Evolutionary conservation across 352 stramenopile species (phyloP), one percentile per base, ranked within the genome.

Genomic region (Elongisporangium undulatum): DNA sequence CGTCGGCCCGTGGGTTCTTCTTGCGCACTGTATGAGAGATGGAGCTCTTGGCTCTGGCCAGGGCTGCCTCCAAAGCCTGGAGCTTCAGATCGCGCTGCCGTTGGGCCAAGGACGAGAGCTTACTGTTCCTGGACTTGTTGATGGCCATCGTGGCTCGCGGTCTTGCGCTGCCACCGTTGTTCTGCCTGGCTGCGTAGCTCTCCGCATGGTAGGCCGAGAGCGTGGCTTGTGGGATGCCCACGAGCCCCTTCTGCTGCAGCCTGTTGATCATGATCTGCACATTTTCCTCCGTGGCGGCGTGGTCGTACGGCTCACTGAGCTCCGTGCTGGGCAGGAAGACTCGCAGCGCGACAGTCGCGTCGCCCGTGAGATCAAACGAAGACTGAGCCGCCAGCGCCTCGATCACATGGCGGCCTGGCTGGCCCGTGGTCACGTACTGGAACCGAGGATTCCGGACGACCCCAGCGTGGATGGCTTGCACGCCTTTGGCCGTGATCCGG

Each of bases 371-470:
- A 23, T 71, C 64, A 19, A 66, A 72, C 26, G 67, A 55, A 16
- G 59, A 29, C 19, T 62, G 57, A 0, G 41, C 64, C 16, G 53
- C 51, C 13, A 72, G 54, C 2, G 52, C 71, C 26, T 64, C 26
- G 5, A 79, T 19, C 4, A 62, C 52, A 2, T 72, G 52, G 15
- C 50, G 53, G 0, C 22, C 50, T 7, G 60, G 23, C 50, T 74
- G 29, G 29, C 29, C 65, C 13, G 53, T 38, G 8, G 67, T 60
- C 4, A 79, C 54, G 10, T 66, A 63, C 12, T 82, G 74, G 2
- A 82, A 49, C 0, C 58, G 62, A 16, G 66, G 56, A 29, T 79
- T 79, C 34, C 66, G 61, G 26, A 74, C 49, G 19, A 80, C 12
- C 17, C 63, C 73, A n/a, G 58, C 41, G 22, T 61, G 62, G 39